phyloP scores from a whole-genome alignment of 2,329 filamentous ascomycete genomes.

The Stagonosporopsis vannaccii region DNA sequence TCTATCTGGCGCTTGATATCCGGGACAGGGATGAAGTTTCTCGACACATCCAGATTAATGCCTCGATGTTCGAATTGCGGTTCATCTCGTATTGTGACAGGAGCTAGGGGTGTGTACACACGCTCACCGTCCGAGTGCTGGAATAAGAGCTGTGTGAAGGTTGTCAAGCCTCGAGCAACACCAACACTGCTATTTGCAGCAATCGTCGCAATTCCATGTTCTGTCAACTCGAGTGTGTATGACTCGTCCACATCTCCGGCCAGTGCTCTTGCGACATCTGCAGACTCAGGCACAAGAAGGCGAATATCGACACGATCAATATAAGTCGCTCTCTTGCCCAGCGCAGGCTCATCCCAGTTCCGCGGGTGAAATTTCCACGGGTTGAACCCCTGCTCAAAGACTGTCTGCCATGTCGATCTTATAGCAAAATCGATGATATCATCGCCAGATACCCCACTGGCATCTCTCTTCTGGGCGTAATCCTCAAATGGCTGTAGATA shows the following conservation, averaged over 20 bases:
- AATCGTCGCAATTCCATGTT: constrained; percentile 67
- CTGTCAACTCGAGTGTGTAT: constrained; percentile 70
- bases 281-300: constrained; percentile 64
- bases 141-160: constrained; percentile 83
- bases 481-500: constrained; percentile 18
- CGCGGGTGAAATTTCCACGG: constrained; percentile 80
- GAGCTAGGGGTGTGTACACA: constrained; percentile 74
- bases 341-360: constrained; percentile 68
- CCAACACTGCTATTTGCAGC: constrained; percentile 71
- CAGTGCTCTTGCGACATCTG: constrained; percentile 65
- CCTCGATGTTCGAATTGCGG: constrained; percentile 81
- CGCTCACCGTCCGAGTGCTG: constrained; percentile 64
- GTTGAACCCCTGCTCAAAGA: constrained; percentile 73
- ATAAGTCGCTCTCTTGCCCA: constrained; percentile 52
- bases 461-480: neutral
- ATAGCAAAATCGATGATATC: constrained; percentile 57
- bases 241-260: constrained; percentile 75
- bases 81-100: constrained; percentile 73
- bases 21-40: constrained; percentile 72
- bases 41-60: constrained; percentile 77
- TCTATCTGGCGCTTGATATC: constrained; percentile 80
- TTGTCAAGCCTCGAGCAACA: constrained; percentile 74
- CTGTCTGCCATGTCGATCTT: constrained; percentile 64
- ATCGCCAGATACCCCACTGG: constrained; percentile 54
- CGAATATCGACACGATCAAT: constrained; percentile 69